phyloP scores from a whole-genome alignment of 768 basidiomycete genomes.

The Tylopilus sp. region DNA sequence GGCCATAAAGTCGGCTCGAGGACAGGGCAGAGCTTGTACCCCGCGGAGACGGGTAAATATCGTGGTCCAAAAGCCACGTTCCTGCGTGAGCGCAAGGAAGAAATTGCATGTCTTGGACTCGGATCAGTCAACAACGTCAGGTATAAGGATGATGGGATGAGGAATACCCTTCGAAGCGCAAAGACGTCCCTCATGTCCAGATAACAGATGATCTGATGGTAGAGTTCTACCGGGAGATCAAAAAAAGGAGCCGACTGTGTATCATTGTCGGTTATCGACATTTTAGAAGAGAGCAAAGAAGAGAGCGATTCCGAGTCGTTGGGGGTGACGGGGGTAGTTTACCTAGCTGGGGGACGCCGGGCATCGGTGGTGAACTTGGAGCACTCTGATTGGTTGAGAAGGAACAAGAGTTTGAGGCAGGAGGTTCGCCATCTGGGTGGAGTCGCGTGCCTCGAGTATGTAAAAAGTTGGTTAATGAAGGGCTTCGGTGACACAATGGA shows the following conservation, averaged over 20 bases:
- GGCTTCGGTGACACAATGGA: too few species aligned
- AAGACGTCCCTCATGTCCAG: constrained; percentile 17
- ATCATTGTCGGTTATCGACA: not conserved
- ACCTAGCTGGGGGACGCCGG: too few species aligned
- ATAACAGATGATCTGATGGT: constrained; percentile 9
- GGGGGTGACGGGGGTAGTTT: not conserved
- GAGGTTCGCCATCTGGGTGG: too few species aligned
- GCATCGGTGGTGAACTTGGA: too few species aligned
- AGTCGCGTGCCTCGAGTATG: too few species aligned
- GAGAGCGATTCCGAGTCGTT: not conserved
- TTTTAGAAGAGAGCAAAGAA: not conserved
- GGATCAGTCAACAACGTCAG: not conserved
- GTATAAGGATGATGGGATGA: not conserved
- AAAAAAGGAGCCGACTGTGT: not conserved
- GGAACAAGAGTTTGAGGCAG: too few species aligned
- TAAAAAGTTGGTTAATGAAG: too few species aligned
- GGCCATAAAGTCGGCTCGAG: constrained; percentile 8
- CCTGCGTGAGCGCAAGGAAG: constrained; percentile 15
- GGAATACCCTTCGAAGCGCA: constrained; percentile 14
- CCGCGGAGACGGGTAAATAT: constrained; percentile 11
- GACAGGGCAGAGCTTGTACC: constrained; percentile 14
- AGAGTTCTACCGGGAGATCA: constrained; percentile 19
- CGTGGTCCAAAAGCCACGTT: constrained; percentile 17
- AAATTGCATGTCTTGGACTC: constrained; percentile 23
- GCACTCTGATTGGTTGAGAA: too few species aligned